Base-by-base conservation (phyloP, 2,329 filamentous ascomycete species). In the Colletotrichum navitas region DNA sequence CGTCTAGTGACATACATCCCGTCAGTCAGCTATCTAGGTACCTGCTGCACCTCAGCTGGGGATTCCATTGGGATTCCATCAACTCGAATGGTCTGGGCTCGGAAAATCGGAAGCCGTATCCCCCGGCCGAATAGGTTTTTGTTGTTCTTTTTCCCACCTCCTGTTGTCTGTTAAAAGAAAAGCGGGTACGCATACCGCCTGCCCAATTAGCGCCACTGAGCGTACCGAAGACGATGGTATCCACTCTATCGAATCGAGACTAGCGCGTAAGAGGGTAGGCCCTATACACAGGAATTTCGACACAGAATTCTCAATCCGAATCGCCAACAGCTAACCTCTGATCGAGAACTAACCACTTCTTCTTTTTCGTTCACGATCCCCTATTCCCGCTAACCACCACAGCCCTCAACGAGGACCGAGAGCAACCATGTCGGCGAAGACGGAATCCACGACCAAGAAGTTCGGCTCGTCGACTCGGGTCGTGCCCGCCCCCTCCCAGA, bases 401-500 rank as follows among this genome's bases (percentile, higher is more conserved):
- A 64, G 72, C 71, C 71, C 71, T 72, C 72, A 63, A 74, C 70
- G 66, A 63, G 58, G 70, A 69, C 67, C 72, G 66, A 72, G 69
- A 71, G 63, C 73, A 73, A 90, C 84, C 79, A 94, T 94, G 92
- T 92, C 92, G 88, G 86, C 87, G 80, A 91, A 92, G 90, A 88
- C 89, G 84, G 86, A 84, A 81, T 86, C 86, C 81, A 88, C 90
- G 87, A 93, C 92, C 83, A 97, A 97, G 94, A 95, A 93, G 90
- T 98, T 97, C 90, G 94, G 94, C 89, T 96, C 96, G 91, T 94
- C 94, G 87, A 93, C 94, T 88, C 92, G 95, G 89, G 90, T 92
- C 86, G 92, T 98, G 85, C 94, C 93, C 85, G 91, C 93, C 86
- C 85, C 89, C 86, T 89, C 89, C 83, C 91, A 97, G 87, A 97